A percentile compares a stretch with the other conserved stretches of the same genome.
phyloP scores from a whole-genome alignment of 495 filamentous ascomycete species.

The Aeminium ludgeri region DNA sequence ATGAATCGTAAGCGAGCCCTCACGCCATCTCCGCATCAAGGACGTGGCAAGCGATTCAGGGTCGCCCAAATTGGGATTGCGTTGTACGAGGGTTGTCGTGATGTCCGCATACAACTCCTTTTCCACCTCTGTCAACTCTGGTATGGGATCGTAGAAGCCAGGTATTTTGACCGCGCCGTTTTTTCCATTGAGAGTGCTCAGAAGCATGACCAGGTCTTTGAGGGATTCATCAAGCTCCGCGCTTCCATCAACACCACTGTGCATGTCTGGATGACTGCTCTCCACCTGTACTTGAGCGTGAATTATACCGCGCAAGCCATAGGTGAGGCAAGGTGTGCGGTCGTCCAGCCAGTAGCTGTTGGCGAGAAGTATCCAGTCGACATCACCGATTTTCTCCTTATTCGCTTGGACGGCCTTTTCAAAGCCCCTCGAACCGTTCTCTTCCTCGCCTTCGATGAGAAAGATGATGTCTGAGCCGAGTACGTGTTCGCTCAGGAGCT shows the following conservation, averaged over 20 bases:
- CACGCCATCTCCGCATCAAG: conserved; percentile 88
- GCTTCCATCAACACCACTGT: conserved; percentile 90
- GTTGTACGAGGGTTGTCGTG: conserved; percentile 50
- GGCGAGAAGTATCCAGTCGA: conserved; percentile 85
- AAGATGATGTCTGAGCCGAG: conserved; percentile 80
- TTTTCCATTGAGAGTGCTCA: conserved; percentile 59
- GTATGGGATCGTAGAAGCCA: conserved; percentile 71
- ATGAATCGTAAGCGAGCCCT: conserved; percentile 85
- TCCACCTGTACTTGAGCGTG: conserved; percentile 79
- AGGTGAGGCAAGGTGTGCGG: conserved; percentile 84
- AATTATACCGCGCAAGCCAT: conserved; percentile 85
- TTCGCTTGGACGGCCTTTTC: conserved; percentile 56
- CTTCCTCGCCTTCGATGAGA: conserved; percentile 91
- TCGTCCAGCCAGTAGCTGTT: conserved; percentile 99
- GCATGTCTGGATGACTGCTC: conserved; percentile 73
- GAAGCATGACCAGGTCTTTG: conserved; percentile 69
- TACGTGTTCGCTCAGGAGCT: conserved; percentile 58
- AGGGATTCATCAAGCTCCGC: conserved; percentile 73
- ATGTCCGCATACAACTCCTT: conserved; percentile 72
- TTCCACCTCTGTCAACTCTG: conserved; percentile 58
- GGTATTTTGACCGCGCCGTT: conserved; percentile 44
- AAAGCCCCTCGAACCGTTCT: conserved; percentile 83
- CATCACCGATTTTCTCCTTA: conserved; percentile 68
- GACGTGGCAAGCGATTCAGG: conserved; percentile 52
- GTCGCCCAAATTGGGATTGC: conserved; percentile 50